A percentile compares a stretch with the other conserved stretches of the same genome.
phyloP scores from a whole-genome alignment of 1,284 basidiomycete genomes.

The Tilletia setariae region DNA sequence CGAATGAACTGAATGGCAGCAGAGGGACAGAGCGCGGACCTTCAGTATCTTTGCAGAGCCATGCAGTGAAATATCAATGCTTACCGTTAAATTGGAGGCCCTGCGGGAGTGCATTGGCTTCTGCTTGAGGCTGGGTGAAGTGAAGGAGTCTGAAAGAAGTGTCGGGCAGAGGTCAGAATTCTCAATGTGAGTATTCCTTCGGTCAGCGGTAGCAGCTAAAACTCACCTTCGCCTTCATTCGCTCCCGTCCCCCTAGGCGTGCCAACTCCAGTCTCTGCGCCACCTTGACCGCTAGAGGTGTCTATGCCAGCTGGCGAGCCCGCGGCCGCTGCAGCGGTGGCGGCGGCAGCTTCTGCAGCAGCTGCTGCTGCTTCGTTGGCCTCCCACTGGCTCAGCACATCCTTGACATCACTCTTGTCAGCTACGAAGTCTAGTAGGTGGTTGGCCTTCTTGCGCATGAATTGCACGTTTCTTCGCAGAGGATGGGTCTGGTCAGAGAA shows the following conservation, averaged over 20 bases:
- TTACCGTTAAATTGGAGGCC: background rate
- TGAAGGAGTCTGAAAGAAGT: background rate
- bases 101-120: background rate
- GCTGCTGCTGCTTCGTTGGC: constrained; percentile 18
- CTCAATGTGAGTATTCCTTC: background rate
- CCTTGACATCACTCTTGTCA: constrained; percentile 69
- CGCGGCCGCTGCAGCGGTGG: background rate
- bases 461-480: constrained; percentile 43
- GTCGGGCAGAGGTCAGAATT: background rate
- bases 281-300: background rate
- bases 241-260: background rate
- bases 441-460: constrained; percentile 51
- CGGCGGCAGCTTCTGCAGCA: background rate
- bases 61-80: background rate
- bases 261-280: background rate
- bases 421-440: constrained; percentile 79
- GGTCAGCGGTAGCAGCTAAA: background rate
- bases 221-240: background rate
- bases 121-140: background rate
- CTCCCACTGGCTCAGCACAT: constrained; percentile 45
- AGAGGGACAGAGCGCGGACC: no score
- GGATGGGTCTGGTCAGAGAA: constrained; percentile 32
- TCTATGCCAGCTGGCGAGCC: background rate
- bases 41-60: no score
- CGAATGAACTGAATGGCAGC: background rate